Percentiles rank a stretch among this genome's conserved stretches.
These are phyloP conservation scores for Aegilops bicornis DNA, from an alignment of 176 grass and related monocot genomes.

Conservation along the genomic window DNA sequence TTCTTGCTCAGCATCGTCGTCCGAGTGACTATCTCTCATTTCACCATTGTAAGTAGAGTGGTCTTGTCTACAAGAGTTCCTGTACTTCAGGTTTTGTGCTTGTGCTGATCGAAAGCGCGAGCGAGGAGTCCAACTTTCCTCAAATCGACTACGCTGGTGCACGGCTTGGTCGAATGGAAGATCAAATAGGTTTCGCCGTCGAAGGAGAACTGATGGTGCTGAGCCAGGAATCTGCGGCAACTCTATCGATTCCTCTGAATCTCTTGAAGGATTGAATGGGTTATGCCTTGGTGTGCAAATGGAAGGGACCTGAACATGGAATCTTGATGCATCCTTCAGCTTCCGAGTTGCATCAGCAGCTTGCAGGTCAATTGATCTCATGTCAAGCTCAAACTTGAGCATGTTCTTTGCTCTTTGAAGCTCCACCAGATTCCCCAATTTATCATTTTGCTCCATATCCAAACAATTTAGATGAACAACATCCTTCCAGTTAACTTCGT, in stretches of 20 bases:
- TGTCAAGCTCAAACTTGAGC: slow-evolving; percentile 55
- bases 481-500: slow-evolving; percentile 23
- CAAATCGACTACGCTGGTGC: not conserved
- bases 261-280: slow-evolving; percentile 31
- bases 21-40: not conserved
- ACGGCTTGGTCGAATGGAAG: slow-evolving; percentile 36
- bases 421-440: slow-evolving; percentile 38
- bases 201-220: slow-evolving; percentile 52
- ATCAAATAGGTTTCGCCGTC: slow-evolving; percentile 42
- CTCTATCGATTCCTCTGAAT: slow-evolving; percentile 43
- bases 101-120: slow-evolving; percentile 6
- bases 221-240: slow-evolving; percentile 56
- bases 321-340: slow-evolving; percentile 47
- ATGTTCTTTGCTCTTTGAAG: slow-evolving; percentile 48
- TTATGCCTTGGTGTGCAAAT: slow-evolving; percentile 46
- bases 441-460: slow-evolving; percentile 33
- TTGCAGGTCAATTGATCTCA: slow-evolving; percentile 50
- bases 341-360: slow-evolving; percentile 39
- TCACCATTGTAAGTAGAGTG: not conserved
- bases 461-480: slow-evolving; percentile 22
- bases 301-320: slow-evolving; percentile 50
- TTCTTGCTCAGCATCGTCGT: not conserved
- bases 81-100: slow-evolving; percentile 20
- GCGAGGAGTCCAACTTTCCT: slow-evolving; percentile 48
- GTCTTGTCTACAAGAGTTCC: not conserved